Evolutionary conservation across 2,329 filamentous ascomycete genomes (phyloP), one percentile per base, ranked within the genome.

Genomic region (Stemphylium beticola): DNA sequence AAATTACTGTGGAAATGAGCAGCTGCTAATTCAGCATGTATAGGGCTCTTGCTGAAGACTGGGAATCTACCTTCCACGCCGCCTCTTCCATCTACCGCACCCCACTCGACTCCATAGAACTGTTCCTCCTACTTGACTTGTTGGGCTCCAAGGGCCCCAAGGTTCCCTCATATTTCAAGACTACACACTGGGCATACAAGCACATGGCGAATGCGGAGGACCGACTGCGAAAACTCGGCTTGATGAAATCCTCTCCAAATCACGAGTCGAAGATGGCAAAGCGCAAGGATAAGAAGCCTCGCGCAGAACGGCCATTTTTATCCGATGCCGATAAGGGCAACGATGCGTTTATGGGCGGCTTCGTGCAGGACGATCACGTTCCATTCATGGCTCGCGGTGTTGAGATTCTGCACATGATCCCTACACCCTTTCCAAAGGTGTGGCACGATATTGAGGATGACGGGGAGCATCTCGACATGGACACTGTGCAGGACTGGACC

Each of bases 171-270:
- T 97, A 93, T 77, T 98, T 96, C 74, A 84, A 87, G 58, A 90
- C 88, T 0, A 97, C 93, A 0, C 93, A 98, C 70, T 97, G 95
- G 93, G 93, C 93, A 2, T 98, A 98, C 74, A 83, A 87, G 65
- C 83, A 85, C 57, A 86, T 98, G 82, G 90, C 91, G 1, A 76
- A 79, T 2, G 78, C 93, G 4, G 93, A 98, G 77, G 77, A 80
- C 46, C 87, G 92, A 24, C 81, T 98, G 71, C 86, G 92, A 29
- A 79, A 82, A 14, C 78, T 92, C 0, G 81, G 81, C 4, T 75
- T 89, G 39, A 84, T 93, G 62, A 87, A 90, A 68, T 87, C 88
- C 7, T 81, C 82, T 24, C 78, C 82, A 20, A 80, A 82, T 54
- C 75, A 82, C 61, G 76, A 54, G 74, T 77, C 55, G 69, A 83